Conservation (phyloP, 2,329 filamentous ascomycete genomes). For the Hypoxylon sp. region DNA sequence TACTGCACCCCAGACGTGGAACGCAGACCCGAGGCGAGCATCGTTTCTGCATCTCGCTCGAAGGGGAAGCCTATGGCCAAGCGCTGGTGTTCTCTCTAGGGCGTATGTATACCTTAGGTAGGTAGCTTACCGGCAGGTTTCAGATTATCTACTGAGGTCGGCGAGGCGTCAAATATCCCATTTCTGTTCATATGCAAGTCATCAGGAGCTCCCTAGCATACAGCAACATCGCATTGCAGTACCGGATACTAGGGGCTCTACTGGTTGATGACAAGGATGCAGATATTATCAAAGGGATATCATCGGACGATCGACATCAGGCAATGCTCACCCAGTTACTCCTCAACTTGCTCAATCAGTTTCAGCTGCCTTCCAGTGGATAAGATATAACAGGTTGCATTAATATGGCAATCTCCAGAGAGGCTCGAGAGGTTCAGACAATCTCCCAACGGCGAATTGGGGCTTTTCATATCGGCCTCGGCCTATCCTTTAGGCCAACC, state of each 20-base stretch:
- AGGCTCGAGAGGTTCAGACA: conserved; percentile 22
- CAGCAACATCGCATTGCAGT: conserved; percentile 31
- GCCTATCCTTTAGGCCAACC: conserved; percentile 17
- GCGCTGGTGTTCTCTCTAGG: conserved; percentile 28
- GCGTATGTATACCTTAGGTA: conserved; percentile 17
- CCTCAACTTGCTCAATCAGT: conserved; percentile 29
- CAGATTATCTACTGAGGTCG: conserved; percentile 32
- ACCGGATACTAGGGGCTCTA: conserved; percentile 25
- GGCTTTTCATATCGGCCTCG: conserved; percentile 14
- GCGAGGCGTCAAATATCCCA: conserved; percentile 28
- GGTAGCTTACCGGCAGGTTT: conserved; percentile 41
- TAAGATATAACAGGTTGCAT: conserved; percentile 31
- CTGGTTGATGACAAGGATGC: conserved; percentile 27
- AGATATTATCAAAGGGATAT: conserved; percentile 38
- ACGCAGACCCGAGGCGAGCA: conserved; percentile 32
- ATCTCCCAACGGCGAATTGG: conserved; percentile 38
- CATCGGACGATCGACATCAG: conserved; percentile 38
- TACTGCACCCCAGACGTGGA: conserved; percentile 35
- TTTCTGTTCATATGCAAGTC: conserved; percentile 41
- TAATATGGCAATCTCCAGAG: conserved; percentile 40
- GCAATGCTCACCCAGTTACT: conserved; percentile 34
- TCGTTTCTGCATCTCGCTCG: conserved; percentile 43
- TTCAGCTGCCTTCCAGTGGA: conserved; percentile 39
- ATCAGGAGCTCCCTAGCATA: conserved; percentile 40
- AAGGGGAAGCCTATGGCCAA: conserved; percentile 38